phyloP scores from a whole-genome alignment of 345 rosid genomes.

The Pugionium cornutum region DNA sequence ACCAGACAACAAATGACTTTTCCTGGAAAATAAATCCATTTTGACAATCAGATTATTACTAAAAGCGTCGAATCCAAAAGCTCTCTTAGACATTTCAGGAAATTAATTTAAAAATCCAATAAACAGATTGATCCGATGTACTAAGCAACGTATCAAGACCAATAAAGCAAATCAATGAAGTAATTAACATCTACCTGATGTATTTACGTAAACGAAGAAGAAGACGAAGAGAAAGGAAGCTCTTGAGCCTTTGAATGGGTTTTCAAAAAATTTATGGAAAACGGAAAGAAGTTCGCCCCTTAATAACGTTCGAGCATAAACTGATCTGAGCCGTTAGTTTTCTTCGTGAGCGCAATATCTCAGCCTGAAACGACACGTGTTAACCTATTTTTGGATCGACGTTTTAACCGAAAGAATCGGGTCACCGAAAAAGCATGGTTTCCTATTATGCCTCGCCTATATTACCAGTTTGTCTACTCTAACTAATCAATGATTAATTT shows the following conservation, averaged over 20 bases:
- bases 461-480: too few relatives aligned
- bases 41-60: too few relatives aligned
- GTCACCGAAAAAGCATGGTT: slow-evolving; percentile 21
- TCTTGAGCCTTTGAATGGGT: slow-evolving; percentile 1
- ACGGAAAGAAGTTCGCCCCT: slow-evolving; percentile 18
- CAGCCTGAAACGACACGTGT: slow-evolving; percentile 33
- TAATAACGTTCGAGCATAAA: slow-evolving; percentile 30
- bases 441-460: background rate
- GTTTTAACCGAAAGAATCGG: slow-evolving; percentile 21
- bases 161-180: background rate
- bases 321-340: slow-evolving; percentile 32
- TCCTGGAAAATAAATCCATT: too few relatives aligned
- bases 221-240: slow-evolving; percentile 16
- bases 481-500: too few relatives aligned
- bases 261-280: slow-evolving; percentile 27
- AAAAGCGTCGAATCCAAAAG: too few relatives aligned
- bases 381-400: slow-evolving; percentile 27
- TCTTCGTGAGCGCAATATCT: slow-evolving; percentile 18
- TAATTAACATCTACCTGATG: slow-evolving; percentile 26
- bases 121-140: too few relatives aligned
- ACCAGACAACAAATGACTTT: too few relatives aligned
- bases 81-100: too few relatives aligned
- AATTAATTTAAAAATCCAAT: too few relatives aligned
- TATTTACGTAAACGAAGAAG: slow-evolving; percentile 18
- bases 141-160: too few relatives aligned